phyloP scores from a whole-genome alignment of 306 rosid genomes.

The Cucurbita ficifolia region DNA sequence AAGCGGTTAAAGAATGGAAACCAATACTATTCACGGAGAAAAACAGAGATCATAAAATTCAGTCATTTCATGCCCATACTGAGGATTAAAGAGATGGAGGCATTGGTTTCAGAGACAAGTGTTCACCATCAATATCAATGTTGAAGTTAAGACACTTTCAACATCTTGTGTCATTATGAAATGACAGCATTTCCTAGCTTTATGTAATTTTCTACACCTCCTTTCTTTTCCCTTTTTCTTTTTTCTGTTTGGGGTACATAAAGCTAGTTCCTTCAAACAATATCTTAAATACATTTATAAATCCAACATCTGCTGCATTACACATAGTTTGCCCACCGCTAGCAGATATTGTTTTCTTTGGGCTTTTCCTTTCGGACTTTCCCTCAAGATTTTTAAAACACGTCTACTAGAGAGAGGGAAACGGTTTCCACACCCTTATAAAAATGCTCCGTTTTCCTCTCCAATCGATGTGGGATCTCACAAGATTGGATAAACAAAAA shows the following conservation, averaged over 20 bases:
- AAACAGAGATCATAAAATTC: neutral
- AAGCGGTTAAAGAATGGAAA: fast-evolving
- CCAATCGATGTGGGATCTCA: too few relatives aligned
- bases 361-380: too few relatives aligned
- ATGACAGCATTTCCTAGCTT: neutral
- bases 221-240: neutral
- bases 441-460: too few relatives aligned
- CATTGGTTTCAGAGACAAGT: neutral
- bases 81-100: neutral
- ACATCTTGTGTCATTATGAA: neutral
- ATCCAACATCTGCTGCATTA: neutral
- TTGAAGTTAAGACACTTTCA: neutral
- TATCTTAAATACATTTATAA: neutral
- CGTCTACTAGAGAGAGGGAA: too few relatives aligned
- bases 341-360: too few relatives aligned
- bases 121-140: neutral
- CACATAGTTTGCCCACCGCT: neutral
- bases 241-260: neutral
- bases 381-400: too few relatives aligned
- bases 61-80: neutral
- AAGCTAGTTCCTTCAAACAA: neutral
- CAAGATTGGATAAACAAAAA: neutral
- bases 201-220: neutral
- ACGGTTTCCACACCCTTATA: too few relatives aligned
- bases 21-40: neutral